Evolutionary conservation across 306 rosid species (phyloP), one percentile per base, ranked within the genome.

Genomic region (Lithocarpus polystachyus): DNA sequence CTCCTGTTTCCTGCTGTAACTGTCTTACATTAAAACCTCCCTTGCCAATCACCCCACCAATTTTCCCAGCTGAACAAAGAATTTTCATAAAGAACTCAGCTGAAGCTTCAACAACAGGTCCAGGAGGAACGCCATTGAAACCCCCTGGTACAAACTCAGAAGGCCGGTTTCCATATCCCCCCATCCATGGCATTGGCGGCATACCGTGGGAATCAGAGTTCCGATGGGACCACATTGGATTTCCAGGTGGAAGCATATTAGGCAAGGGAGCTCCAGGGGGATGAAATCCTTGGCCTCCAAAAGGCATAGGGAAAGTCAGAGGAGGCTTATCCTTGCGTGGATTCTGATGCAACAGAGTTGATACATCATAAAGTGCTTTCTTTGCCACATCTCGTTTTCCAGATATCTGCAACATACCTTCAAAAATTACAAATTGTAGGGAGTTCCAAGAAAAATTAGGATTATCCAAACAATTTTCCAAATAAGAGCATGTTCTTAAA

Each of bases 41-140:
- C 80, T 84, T 81, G 67, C 88, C 88, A 77, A 84, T 84, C 33
- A 84, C 82, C 59, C 85, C 82, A 68, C 88, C 88, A 72, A 84
- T 81, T 67, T 77, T 84, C 82, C 73, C 83, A 77, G 79, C 33
- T 22, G 80, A 77, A 43, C 88, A 84, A 68, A 84, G 73, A 57
- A 84, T 73, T 60, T 78, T 77, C 72, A 81, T 59, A 73, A 64
- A 84, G 75, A 84, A 84, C 62, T 84, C 88, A 56, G 81, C 73
- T 24, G 71, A 26, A 33, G 82, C 65, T 80, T 80, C 84, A 61
- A 48, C 71, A 55, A 67, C 79, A 62, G 52, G 84, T 19, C 71
- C 61, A 62, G 64, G 75, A 72, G 79, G 80, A 78, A 28, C 51
- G 8, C 78, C 78, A 75, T 54, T 20, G 35, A 75, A 75, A 64